These are phyloP conservation scores for Marchantia paleacea DNA, from an alignment of 225 moss, liverwort and hornwort genomes.

Conservation along the genomic window DNA sequence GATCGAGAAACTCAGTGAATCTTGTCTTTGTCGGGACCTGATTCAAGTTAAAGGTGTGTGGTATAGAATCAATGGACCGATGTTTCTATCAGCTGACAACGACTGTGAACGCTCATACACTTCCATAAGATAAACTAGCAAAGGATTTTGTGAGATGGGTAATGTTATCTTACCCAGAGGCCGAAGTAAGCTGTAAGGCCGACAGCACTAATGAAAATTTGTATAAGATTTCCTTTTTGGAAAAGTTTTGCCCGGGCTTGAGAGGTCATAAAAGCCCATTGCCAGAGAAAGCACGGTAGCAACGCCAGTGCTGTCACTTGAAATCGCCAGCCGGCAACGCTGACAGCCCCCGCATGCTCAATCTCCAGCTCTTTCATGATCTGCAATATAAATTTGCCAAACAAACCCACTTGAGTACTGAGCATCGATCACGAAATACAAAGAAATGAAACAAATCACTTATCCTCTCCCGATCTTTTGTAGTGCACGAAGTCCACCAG, in stretches of 20 bases:
- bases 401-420: neutral
- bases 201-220: slow-evolving; percentile 6
- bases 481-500: neutral
- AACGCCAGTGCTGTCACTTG: slow-evolving; percentile 18
- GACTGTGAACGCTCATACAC: too few species aligned
- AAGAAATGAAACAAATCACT: neutral
- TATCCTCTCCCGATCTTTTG: neutral
- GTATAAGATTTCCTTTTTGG: neutral
- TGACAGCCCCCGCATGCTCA: slow-evolving; percentile 2
- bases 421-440: neutral
- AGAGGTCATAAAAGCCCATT: neutral
- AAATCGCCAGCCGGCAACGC: slow-evolving; percentile 17
- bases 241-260: slow-evolving; percentile 13
- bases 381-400: neutral
- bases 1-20: too few species aligned
- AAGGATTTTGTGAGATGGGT: too few species aligned
- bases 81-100: neutral
- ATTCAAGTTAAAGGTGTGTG: neutral
- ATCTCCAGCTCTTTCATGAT: slow-evolving; percentile 17
- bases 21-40: too few species aligned
- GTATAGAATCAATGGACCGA: neutral
- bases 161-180: slow-evolving; percentile 2
- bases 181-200: slow-evolving; percentile 7
- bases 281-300: slow-evolving; percentile 17
- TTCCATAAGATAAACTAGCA: too few species aligned